Base-by-base conservation (phyloP, 371 early-diverging fungal species). In the Blastocladiella emersonii region DNA sequence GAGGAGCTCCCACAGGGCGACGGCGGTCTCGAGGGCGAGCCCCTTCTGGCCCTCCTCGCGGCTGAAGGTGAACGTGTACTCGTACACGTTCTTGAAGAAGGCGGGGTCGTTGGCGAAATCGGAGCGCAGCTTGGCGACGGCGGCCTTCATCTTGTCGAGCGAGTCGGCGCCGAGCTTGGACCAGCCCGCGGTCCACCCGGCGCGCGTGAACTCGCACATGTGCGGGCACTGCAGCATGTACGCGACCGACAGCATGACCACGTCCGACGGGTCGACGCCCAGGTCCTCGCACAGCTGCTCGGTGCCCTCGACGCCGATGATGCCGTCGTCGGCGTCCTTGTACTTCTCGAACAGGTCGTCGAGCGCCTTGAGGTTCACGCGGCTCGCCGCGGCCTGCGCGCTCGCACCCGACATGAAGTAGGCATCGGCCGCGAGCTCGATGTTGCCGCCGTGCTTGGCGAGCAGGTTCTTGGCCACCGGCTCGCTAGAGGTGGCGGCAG, bases 171-270 rank as follows among this genome's bases (percentile, higher is more conserved):
- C 55, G 25, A 34, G 41, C 61, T 37, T 25, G 21, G 79, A 70
- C 82, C 87, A 88, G 2, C 90, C 91, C 23, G 85, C 73, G 8
- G 80, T 65, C 68, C 83, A 87, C 8, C 68, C 83, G 34, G 78
- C 66, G 37, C 82, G 71, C 25, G 74, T 78, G 65, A 89, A 90
- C 67, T 90, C 89, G 65, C 89, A 85, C 85, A 90, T 89, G 25
- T 72, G 75, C 64, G 85, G 80, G 30, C 87, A 80, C 48, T 82
- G 77, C 35, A 92, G 69, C 65, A 88, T 81, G 65, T 75, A 78
- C 4, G 90, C 86, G 30, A 91, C 67, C 27, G 88, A 78, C 8
- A 91, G 66, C 67, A 86, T 84, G 41, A 87, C 87, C 37, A 85
- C 76, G 63, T 89, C 86, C 23, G 82, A 80, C 2, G 91, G 91